Percentiles rank a stretch among this genome's conserved stretches.
Evolutionary conservation across 2,329 filamentous ascomycete species (phyloP).

Genomic region (Elsinoe fawcettii): DNA sequence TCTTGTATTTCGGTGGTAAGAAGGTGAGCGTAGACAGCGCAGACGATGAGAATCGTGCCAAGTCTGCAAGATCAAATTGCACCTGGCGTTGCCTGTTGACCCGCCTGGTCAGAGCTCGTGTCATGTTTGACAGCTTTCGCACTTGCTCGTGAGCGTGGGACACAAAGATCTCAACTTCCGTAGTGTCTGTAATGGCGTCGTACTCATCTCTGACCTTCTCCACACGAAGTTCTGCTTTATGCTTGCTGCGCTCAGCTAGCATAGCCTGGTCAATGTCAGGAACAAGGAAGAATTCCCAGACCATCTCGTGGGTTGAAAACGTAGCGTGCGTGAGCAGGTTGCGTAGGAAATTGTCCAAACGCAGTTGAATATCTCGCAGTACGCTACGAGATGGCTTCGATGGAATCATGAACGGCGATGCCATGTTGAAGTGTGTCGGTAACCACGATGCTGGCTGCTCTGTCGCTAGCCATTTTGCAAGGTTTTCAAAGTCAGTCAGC

Average conservation of each 20-base stretch:
- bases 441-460: conserved; percentile 97
- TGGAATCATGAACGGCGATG: conserved; percentile 86
- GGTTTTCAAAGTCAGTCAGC: conserved; percentile 80
- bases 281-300: conserved; percentile 98
- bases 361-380: conserved; percentile 77
- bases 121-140: conserved; percentile 72
- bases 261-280: conserved; percentile 85
- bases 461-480: conserved; percentile 71
- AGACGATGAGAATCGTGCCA: conserved; percentile 47
- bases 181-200: conserved; percentile 68
- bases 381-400: conserved; percentile 83
- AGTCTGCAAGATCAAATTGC: conserved; percentile 59
- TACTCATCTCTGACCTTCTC: conserved; percentile 88
- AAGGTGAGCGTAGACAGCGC: conserved; percentile 52
- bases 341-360: conserved; percentile 79
- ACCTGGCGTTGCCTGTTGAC: conserved; percentile 65
- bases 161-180: conserved; percentile 88
- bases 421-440: conserved; percentile 65
- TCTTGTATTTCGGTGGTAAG: conserved; percentile 59
- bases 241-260: conserved; percentile 78
- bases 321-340: conserved; percentile 83
- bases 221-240: conserved; percentile 73
- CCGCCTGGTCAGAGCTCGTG: conserved; percentile 71
- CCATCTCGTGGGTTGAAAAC: conserved; percentile 90
- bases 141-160: conserved; percentile 86